Conservation (phyloP, 441 rosid genomes). For the Eutrema salsugineum region DNA sequence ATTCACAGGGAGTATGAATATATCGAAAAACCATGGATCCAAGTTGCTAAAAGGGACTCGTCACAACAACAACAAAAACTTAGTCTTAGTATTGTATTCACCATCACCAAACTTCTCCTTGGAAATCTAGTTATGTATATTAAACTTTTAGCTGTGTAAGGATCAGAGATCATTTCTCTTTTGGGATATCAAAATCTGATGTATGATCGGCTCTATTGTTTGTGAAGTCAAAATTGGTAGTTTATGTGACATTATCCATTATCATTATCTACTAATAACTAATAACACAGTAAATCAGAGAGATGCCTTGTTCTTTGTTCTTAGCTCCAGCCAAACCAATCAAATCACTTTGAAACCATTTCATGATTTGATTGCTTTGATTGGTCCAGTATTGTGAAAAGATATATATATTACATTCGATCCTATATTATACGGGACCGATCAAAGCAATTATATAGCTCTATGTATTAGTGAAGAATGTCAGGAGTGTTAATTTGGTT, state of each 20-base stretch:
- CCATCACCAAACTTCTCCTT: neutral
- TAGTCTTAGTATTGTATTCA: conserved; percentile 5
- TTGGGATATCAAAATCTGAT: neutral
- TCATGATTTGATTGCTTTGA: neutral
- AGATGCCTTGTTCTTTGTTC: neutral
- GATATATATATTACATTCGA: too few species aligned
- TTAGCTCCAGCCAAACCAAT: neutral
- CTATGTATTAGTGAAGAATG: too few species aligned
- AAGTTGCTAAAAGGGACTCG: neutral
- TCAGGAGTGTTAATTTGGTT: too few species aligned
- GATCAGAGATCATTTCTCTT: neutral
- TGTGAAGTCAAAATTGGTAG: neutral
- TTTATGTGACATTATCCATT: neutral
- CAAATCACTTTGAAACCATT: neutral
- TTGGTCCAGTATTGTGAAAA: too few species aligned
- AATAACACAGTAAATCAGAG: neutral
- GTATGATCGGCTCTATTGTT: neutral
- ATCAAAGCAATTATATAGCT: too few species aligned
- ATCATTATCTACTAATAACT: neutral
- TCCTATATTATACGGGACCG: too few species aligned
- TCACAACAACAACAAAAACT: neutral
- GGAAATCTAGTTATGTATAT: conserved; percentile 13
- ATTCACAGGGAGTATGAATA: conserved; percentile 7
- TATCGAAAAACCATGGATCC: neutral
- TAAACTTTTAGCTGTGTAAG: conserved; percentile 7